Evolutionary conservation across 2,329 filamentous ascomycete genomes (phyloP), one percentile per base, ranked within the genome.

Genomic region (Colletotrichum spaethianum): DNA sequence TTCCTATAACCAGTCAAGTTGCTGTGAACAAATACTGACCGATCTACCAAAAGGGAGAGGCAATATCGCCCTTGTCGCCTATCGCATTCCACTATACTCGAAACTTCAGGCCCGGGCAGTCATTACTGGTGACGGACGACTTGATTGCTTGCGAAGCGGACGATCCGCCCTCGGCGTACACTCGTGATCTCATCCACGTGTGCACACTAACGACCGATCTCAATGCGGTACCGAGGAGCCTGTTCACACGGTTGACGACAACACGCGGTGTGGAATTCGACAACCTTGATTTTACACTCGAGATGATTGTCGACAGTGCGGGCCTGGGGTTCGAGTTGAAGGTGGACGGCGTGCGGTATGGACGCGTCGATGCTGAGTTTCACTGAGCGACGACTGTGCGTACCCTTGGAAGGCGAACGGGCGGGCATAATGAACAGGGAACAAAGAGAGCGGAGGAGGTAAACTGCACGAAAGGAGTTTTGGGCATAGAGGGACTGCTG

Each of bases 61-160:
- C 93, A 46, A 88, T 95, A 46, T 94, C 92, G 9, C 91, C 93
- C n/a, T 84, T 90, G 0, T 87, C 89, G 1, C 93, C 93, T 0
- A 92, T 95, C 70, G 93, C 92, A 2, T 95, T 96, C 82, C 93
- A 95, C 84, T 96, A 95, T 82, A 95, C 93, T 3, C 91, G 93
- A 73, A 96, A 95, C 81, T 96, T 96, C 83, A 90, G 93, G 1
- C 93, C 93, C 0, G 92, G 92, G 0, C 93, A 95, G 81, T 93
- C 92, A 0, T 87, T 95, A 8, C 82, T 94, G 4, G 93, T 96
- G 7, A 93, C 93, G 63, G 93, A 96, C 80, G 93, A 96, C 77
- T 84, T 96, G 46, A 94, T 95, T 72, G 93, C 92, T 4, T 94
- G 92, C 76, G 92, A 93, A 68, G 87, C 89, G 4, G 93, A 95